These are phyloP conservation scores for Leishmania mexicana DNA, from an alignment of 208 protist species.

Conservation along the genomic window DNA sequence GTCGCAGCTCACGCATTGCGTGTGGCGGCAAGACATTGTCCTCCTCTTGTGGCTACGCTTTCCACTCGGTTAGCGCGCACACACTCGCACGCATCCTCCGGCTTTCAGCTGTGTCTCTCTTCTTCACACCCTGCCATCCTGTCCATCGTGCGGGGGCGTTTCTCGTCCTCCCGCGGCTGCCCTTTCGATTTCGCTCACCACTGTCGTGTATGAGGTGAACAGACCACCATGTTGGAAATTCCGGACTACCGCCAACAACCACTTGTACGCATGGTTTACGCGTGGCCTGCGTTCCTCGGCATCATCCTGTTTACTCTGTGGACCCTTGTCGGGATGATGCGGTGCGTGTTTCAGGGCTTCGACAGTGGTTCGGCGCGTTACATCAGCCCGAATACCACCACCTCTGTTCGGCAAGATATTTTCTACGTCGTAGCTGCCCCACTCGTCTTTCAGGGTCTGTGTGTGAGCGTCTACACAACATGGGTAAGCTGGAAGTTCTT, in stretches of 20 bases:
- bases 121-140: not conserved
- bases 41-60: not conserved
- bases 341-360: constrained; percentile 14
- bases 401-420: constrained; percentile 23
- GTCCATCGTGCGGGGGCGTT: not conserved
- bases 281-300: constrained; percentile 57
- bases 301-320: constrained; percentile 38
- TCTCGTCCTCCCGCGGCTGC: not conserved
- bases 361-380: constrained; percentile 3
- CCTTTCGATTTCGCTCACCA: not conserved
- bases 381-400: constrained; percentile 10
- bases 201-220: not conserved
- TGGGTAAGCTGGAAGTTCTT: constrained; percentile 91
- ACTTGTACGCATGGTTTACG: constrained; percentile 48
- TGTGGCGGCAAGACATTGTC: no score
- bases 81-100: not conserved
- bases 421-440: constrained; percentile 39
- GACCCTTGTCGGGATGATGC: constrained; percentile 24
- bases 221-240: constrained; percentile 1
- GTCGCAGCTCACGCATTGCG: no score
- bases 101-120: not conserved
- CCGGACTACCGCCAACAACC: constrained; percentile 37
- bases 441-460: constrained; percentile 36
- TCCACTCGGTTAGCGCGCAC: not conserved
- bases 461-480: constrained; percentile 52